Percentiles rank a stretch among this genome's conserved stretches.
phyloP scores from a whole-genome alignment of 257 asterid species.

The Leonotis leonurus region DNA sequence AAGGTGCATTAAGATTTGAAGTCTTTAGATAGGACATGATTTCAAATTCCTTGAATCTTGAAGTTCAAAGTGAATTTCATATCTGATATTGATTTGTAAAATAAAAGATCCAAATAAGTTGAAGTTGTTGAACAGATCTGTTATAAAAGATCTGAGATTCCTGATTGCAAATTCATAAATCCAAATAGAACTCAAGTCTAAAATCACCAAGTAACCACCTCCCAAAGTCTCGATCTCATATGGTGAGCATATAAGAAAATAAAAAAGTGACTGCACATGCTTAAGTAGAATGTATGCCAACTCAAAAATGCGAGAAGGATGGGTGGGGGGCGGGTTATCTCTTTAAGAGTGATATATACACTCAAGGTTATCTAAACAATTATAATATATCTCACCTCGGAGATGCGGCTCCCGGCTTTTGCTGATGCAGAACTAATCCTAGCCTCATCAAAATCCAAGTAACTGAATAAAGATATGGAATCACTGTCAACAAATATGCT shows the following conservation, averaged over 20 bases:
- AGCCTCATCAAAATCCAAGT: conserved; percentile 32
- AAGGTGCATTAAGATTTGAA: no score
- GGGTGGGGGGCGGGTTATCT: no score
- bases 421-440: conserved; percentile 33
- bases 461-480: conserved; percentile 33
- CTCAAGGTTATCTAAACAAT: no score
- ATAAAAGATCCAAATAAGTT: no score
- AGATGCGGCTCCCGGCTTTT: conserved; percentile 36
- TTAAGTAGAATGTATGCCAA: background rate
- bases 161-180: background rate
- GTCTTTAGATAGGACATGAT: no score
- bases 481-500: background rate
- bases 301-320: background rate
- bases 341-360: no score
- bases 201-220: background rate
- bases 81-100: no score
- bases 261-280: background rate
- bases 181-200: background rate
- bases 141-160: no score
- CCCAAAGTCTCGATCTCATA: no score
- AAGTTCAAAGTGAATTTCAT: no score
- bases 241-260: background rate
- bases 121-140: no score
- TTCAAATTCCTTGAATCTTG: no score
- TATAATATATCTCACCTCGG: conserved; percentile 42